Evolutionary conservation across 441 rosid genomes (phyloP), one percentile per base, ranked within the genome.

Genomic region (Erodium texanum): DNA sequence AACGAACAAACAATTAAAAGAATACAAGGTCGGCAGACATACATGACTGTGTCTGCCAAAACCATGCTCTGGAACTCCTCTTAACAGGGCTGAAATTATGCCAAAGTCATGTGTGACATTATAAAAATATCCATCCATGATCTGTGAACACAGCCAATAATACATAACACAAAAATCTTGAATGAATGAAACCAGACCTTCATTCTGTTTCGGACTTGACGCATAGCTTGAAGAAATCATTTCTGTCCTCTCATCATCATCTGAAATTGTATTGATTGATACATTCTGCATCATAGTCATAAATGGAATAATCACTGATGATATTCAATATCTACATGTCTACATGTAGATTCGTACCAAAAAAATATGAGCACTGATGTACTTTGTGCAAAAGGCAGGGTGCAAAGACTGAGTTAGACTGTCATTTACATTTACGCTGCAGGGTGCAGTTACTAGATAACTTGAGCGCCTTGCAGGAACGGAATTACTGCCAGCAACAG

Each of bases 11-110:
- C 29, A 59, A 23, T 23, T 56, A 23, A 59, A 59, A 14, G 11
- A 24, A 59, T 34, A 34, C 16, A 24, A 62, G 65, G 36, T 62
- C 15, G 12, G 36, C 36, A 24, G 65, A 24, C 36, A 62, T 62
- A 62, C 65, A 62, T 62, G 65, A 62, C 18, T 5, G 0, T 62
- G 32, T 24, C 36, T 16, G 14, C 65, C 65, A 62, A 62, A 12
- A 14, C 36, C 65, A 24, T 62, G 65, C 65, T 24, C 65, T 62
- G 34, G 65, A 62, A 62, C 36, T 62, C 65, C 36, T 62, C 36
- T 5, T 27, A 24, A 24, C 16, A 62, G 34, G 15, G 24, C 65
- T 62, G 65, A 0, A 62, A 62, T 62, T 62, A 62, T 27, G 34
- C 65, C 34, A 62, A 24, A 62, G 14, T 24, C 24, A 22, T 59